Conservation (phyloP, 2,329 filamentous ascomycete species). For the Beauveria bassiana region DNA sequence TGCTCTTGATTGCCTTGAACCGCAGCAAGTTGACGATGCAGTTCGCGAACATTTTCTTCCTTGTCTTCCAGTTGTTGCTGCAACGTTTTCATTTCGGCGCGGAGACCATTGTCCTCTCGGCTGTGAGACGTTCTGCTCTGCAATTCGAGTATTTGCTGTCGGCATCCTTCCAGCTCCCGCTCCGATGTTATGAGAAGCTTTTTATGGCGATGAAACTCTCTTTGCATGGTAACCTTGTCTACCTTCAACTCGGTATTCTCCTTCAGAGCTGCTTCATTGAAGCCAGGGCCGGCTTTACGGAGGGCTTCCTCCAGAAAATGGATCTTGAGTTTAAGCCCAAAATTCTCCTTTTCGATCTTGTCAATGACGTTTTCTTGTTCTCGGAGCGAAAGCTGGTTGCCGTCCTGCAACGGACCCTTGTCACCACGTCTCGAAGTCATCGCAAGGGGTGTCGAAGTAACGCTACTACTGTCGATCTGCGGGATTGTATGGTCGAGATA, state of each 20-base stretch:
- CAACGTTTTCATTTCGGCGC: constrained; percentile 51
- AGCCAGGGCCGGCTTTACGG: constrained; percentile 78
- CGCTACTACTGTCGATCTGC: constrained; percentile 69
- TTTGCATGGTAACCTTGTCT: constrained; percentile 80
- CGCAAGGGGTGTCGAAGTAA: constrained; percentile 73
- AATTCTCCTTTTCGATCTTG: constrained; percentile 97
- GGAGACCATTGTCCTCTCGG: constrained; percentile 63
- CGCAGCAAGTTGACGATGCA: constrained; percentile 51
- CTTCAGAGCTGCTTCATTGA: constrained; percentile 79
- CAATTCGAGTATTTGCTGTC: constrained; percentile 72
- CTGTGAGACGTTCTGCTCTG: constrained; percentile 74
- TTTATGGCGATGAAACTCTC: constrained; percentile 77
- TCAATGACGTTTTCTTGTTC: constrained; percentile 96
- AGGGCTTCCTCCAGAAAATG: constrained; percentile 92
- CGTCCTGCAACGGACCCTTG: constrained; percentile 68
- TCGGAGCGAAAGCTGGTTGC: constrained; percentile 82
- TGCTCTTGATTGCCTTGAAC: constrained; percentile 50
- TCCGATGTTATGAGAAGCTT: constrained; percentile 79
- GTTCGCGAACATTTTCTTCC: constrained; percentile 51
- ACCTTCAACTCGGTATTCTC: constrained; percentile 97
- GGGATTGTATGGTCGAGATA: constrained; percentile 65
- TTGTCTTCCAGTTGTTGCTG: constrained; percentile 49
- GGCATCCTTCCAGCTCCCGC: constrained; percentile 76
- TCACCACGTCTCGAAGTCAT: constrained; percentile 54
- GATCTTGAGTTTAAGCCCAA: constrained; percentile 92